Evolutionary conservation across 768 basidiomycete genomes (phyloP), one percentile per base, ranked within the genome.

Genomic region (Boletus coccyginus): DNA sequence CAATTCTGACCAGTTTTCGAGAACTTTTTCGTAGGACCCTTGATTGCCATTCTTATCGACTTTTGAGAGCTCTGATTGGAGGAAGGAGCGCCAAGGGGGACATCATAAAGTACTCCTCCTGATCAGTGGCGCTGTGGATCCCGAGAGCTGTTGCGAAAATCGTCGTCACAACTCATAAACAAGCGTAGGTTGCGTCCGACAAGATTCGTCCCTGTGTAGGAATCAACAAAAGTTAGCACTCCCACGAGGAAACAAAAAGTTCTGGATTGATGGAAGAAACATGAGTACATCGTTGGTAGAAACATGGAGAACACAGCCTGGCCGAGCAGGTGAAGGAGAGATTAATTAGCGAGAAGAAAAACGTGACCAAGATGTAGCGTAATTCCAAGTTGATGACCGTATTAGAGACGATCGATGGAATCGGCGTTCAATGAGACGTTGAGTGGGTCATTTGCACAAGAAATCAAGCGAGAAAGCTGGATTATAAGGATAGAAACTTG

Each of bases 401-500:
- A 52, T 52, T 45, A 48, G 21, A 38, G 50, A 42, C 12, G 38
- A 12, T 35, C 50, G 53, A 38, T 55, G 46, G 35, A 46, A 52
- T 19, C 14, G 47, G n/a, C 36, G n/a, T 49, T 56, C 40, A 56
- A 33, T 52, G 21, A 54, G 48, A 53, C 46, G 36, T 53, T 24
- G 50, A 56, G 43, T 38, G 56, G 50, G 50, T 35, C 55, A 55
- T 56, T 41, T 57, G 56, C 45, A 56, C 60, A 55, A 59, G 56
- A 59, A 55, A 62, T 52, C 62, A 54, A 62, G 55, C 56, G 51
- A 33, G 51, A 61, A 53, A 63, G 58, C 53, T 43, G 56, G 64
- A 64, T 55, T 64, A 69, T 69, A 69, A 69, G 49, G 60, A 70
- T 69, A 69, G 65, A 60, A 60, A 59, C 21, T 29, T 42, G 62